Percentiles rank a stretch among this genome's conserved stretches.
Evolutionary conservation across 2,329 filamentous ascomycete species (phyloP).

Genomic region (Diaporthe humulicola): DNA sequence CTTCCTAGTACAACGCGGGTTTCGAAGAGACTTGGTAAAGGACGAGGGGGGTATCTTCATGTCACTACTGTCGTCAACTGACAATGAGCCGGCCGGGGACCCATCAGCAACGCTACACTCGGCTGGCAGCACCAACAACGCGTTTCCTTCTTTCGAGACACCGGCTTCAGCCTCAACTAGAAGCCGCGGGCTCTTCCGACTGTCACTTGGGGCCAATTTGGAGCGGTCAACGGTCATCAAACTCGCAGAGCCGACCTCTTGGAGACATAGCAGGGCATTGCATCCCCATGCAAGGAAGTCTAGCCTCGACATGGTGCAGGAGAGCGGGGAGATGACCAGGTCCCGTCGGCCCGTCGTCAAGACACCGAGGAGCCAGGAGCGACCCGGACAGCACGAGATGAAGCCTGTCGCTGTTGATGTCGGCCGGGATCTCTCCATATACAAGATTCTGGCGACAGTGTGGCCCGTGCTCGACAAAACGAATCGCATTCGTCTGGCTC

Average conservation of each 20-base stretch:
- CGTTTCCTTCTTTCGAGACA: not conserved
- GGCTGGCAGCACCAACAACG: constrained; percentile 31
- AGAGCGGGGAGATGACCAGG: constrained; percentile 35
- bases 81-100: constrained; percentile 30
- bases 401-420: not conserved
- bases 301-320: constrained; percentile 36
- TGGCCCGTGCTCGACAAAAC: constrained; percentile 72
- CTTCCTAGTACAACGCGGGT: constrained; percentile 76
- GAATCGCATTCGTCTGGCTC: constrained; percentile 67
- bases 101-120: not conserved
- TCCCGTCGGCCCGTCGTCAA: constrained; percentile 14
- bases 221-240: constrained; percentile 27
- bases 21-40: constrained; percentile 66
- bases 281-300: not conserved
- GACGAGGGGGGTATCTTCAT: constrained; percentile 61
- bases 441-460: constrained; percentile 74
- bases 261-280: not conserved
- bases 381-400: not conserved
- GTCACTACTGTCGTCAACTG: constrained; percentile 50
- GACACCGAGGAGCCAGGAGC: not conserved
- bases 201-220: constrained; percentile 26
- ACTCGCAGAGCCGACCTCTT: not conserved
- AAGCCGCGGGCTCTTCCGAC: constrained; percentile 32
- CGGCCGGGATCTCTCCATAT: constrained; percentile 52
- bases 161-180: not conserved